Conservation (phyloP, 352 stramenopile genomes). For the Globisporangium middletonii region DNA sequence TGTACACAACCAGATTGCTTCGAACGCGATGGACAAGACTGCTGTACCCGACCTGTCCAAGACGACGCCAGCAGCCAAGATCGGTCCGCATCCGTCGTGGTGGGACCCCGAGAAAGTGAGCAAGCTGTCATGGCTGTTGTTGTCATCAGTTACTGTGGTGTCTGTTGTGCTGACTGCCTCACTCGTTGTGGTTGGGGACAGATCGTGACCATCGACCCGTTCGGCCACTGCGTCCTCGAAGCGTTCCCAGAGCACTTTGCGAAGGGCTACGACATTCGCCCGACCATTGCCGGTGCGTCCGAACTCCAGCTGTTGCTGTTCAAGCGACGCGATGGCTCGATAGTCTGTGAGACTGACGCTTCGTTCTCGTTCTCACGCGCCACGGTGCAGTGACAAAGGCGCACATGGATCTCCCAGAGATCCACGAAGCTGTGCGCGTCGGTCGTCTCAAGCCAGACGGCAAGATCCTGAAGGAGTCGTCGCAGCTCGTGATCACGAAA, state of each 20-base stretch:
- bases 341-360: not conserved
- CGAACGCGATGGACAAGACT: conserved; percentile 64
- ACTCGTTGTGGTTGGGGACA: conserved; percentile 3
- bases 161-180: not conserved
- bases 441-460: conserved; percentile 95
- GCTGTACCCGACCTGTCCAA: conserved; percentile 78
- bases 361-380: not conserved
- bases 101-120: conserved; percentile 90
- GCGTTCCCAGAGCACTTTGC: conserved; percentile 92
- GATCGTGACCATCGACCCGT: conserved; percentile 79
- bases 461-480: conserved; percentile 91
- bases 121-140: not conserved
- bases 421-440: conserved; percentile 92
- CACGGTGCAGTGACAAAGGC: conserved; percentile 76
- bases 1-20: conserved; percentile 33
- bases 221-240: conserved; percentile 74
- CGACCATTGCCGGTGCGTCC: conserved; percentile 91
- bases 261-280: conserved; percentile 98
- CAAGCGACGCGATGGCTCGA: not conserved
- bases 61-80: conserved; percentile 95
- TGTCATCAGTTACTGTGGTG: not conserved
- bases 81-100: conserved; percentile 96
- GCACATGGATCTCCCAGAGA: conserved; percentile 99
- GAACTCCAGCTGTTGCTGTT: not conserved
- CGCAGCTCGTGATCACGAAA: conserved; percentile 93